These are phyloP conservation scores for Peronospora belbahrii DNA, from an alignment of 352 stramenopile species.

Conservation along the genomic window DNA sequence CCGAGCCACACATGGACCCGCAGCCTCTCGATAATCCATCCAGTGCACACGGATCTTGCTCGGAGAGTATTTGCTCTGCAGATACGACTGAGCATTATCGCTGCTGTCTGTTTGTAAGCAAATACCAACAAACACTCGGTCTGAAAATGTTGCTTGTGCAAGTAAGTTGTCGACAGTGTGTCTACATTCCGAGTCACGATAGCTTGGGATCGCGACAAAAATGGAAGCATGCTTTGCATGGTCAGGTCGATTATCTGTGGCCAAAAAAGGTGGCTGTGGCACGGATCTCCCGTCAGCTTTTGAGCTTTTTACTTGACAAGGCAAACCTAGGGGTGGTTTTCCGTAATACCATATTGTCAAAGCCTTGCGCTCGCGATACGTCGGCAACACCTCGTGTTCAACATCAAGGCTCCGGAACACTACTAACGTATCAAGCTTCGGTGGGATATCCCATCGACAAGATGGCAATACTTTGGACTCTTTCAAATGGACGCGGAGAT, in stretches of 20 bases:
- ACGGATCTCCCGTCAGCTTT: not conserved
- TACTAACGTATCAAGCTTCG: conserved; percentile 82
- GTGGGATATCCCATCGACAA: conserved; percentile 63
- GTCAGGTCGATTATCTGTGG: not conserved
- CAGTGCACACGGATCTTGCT: conserved; percentile 37
- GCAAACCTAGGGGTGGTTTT: conserved; percentile 4
- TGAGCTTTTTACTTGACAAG: not conserved
- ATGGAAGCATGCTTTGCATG: conserved; percentile 44
- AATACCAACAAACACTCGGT: conserved; percentile 78
- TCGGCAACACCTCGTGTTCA: conserved; percentile 87
- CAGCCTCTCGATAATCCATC: conserved; percentile 71
- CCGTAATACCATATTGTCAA: conserved; percentile 94
- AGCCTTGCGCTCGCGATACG: conserved; percentile 75
- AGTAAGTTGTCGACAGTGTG: conserved; percentile 79
- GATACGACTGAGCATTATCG: conserved; percentile 32
- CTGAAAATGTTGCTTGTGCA: conserved; percentile 45
- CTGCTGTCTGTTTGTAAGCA: conserved; percentile 76
- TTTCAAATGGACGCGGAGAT: conserved; percentile 60
- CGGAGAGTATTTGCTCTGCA: conserved; percentile 28
- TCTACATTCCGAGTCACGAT: conserved; percentile 86
- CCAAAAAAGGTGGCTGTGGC: conserved; percentile 1
- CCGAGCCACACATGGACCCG: conserved; percentile 87
- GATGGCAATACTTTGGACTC: conserved; percentile 5
- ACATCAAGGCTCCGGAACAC: conserved; percentile 89
- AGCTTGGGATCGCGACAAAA: conserved; percentile 92